These are phyloP conservation scores for Globisporangium apiculatum DNA, from an alignment of 352 stramenopile genomes.

Conservation along the genomic window DNA sequence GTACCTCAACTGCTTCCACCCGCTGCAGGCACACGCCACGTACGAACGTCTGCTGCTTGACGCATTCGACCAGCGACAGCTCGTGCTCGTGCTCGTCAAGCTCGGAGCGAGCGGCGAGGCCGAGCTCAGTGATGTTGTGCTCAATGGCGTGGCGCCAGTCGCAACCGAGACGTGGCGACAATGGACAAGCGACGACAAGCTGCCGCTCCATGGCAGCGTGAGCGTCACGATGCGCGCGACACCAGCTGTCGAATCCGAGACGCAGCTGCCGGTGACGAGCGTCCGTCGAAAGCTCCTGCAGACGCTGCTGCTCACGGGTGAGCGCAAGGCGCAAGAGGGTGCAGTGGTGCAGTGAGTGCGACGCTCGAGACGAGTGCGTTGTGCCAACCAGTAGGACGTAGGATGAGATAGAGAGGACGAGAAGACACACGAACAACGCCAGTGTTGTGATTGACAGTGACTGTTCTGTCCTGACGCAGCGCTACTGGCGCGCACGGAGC, in stretches of 20 bases:
- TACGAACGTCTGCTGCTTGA: slow-evolving; percentile 43
- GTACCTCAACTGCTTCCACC: slow-evolving; percentile 55
- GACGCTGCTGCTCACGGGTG: slow-evolving; percentile 47
- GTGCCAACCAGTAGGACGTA: not conserved
- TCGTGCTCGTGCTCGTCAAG: slow-evolving; percentile 47
- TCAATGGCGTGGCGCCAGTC: slow-evolving; percentile 34
- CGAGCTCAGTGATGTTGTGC: slow-evolving; percentile 35
- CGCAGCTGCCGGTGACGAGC: slow-evolving; percentile 38
- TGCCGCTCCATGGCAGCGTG: slow-evolving; percentile 31
- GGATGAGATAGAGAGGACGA: not conserved
- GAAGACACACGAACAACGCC: too few species aligned
- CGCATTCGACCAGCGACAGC: slow-evolving; percentile 47
- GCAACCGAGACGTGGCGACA: slow-evolving; percentile 44
- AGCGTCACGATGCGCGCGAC: slow-evolving; percentile 40
- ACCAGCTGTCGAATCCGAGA: slow-evolving; percentile 34
- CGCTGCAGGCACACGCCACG: slow-evolving; percentile 41
- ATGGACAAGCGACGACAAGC: slow-evolving; percentile 49
- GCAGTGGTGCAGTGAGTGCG: not conserved
- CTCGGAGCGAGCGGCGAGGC: slow-evolving; percentile 34
- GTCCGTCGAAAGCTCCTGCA: slow-evolving; percentile 56
- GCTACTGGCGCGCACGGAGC: slow-evolving; percentile 29
- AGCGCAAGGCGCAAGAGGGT: slow-evolving; percentile 37
- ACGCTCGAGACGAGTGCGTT: too few species aligned
- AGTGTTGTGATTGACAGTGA: not conserved
- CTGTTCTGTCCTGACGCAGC: too few species aligned